phyloP scores from a whole-genome alignment of 1,284 basidiomycete species.

The Pseudomicrostroma phylloplanum region DNA sequence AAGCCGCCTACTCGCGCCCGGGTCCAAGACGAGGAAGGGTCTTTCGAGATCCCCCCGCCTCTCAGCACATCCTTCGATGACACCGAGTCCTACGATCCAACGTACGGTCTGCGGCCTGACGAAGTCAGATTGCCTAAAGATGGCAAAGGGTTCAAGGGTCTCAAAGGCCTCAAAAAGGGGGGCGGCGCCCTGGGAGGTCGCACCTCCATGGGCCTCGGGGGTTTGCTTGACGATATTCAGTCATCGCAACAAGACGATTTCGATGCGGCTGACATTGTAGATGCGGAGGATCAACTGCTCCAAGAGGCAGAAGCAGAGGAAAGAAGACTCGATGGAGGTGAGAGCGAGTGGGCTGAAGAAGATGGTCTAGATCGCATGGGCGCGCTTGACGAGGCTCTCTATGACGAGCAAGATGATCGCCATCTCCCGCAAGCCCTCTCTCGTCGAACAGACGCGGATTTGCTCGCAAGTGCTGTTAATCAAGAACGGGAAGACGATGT shows the following conservation, averaged over 20 bases:
- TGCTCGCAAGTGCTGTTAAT: no score
- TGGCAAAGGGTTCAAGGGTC: conserved; percentile 65
- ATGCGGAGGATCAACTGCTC: background rate
- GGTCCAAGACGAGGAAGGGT: conserved; percentile 8
- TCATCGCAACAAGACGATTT: background rate
- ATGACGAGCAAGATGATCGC: conserved; percentile 10
- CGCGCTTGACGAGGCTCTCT: conserved; percentile 2
- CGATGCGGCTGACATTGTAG: background rate
- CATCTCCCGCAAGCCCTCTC: no score
- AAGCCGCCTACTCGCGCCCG: background rate
- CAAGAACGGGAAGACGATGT: background rate
- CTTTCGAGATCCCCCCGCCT: conserved; percentile 14
- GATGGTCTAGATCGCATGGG: conserved; percentile 10
- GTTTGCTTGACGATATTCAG: background rate
- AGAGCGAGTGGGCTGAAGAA: background rate
- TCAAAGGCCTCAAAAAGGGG: conserved; percentile 57
- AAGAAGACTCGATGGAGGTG: background rate
- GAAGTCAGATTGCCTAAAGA: conserved; percentile 64
- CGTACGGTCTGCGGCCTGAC: conserved; percentile 76
- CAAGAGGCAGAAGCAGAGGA: background rate
- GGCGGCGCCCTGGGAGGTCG: background rate
- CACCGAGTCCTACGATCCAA: conserved; percentile 86
- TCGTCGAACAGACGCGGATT: no score
- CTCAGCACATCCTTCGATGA: conserved; percentile 24
- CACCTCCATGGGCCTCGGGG: background rate